Conservation (phyloP, 345 rosid genomes). For the Camelina sativa region DNA sequence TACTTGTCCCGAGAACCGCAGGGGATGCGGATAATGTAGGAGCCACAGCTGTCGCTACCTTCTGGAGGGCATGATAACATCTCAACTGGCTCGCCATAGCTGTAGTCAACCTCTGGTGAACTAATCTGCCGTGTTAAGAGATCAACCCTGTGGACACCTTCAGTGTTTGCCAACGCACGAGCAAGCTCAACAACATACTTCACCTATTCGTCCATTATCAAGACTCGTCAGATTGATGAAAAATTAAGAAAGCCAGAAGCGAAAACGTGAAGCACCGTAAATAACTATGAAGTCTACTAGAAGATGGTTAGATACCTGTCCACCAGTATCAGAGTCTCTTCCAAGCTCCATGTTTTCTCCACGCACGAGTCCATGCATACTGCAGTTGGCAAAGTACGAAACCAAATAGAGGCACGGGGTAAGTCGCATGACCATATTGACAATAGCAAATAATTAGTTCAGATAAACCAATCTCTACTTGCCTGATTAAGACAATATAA, state of each 20-base stretch:
- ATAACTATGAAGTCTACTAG: not conserved
- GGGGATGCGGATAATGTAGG: conserved; percentile 92
- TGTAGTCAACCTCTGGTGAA: conserved; percentile 93
- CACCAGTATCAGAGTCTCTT: conserved; percentile 98
- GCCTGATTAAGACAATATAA: conserved; percentile 85
- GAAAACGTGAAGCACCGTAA: not conserved
- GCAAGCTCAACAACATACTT: conserved; percentile 98
- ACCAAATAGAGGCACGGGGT: not conserved
- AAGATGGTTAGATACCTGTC: conserved; percentile 64
- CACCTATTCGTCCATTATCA: conserved; percentile 54
- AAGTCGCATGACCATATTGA: conserved; percentile 16
- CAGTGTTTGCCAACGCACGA: conserved; percentile 90
- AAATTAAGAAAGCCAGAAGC: not conserved
- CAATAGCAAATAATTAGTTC: conserved; percentile 11
- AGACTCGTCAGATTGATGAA: conserved; percentile 18
- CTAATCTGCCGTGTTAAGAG: conserved; percentile 89
- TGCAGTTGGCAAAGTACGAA: conserved; percentile 40
- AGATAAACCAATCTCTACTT: conserved; percentile 20
- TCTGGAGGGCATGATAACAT: conserved; percentile 78
- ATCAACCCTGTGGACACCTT: conserved; percentile 95
- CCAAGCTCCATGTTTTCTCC: conserved; percentile 99
- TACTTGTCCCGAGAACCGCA: conserved; percentile 89
- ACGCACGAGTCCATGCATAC: conserved; percentile 96
- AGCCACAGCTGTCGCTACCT: conserved; percentile 68
- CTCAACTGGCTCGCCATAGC: conserved; percentile 93